A percentile compares a stretch with the other conserved stretches of the same genome.
These are phyloP conservation scores for Sequoiadendron giganteum DNA, from an alignment of 75 land plant genomes.

Conservation along the genomic window DNA sequence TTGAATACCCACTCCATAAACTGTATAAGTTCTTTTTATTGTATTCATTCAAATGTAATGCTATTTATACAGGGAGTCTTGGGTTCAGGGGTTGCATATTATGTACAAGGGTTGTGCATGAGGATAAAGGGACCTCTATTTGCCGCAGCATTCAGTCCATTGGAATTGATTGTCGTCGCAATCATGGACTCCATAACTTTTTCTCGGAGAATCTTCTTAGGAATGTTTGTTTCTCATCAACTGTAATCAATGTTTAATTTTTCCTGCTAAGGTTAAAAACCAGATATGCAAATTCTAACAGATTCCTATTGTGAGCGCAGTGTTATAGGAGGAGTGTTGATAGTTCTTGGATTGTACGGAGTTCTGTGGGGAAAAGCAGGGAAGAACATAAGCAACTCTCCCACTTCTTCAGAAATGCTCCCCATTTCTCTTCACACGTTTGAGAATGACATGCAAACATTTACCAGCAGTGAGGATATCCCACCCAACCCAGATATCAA, in stretches of 20 bases:
- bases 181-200: neutral
- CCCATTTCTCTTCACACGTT: neutral
- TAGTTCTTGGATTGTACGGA: neutral
- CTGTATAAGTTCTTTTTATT: too few relatives aligned
- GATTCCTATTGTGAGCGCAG: neutral
- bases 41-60: too few relatives aligned
- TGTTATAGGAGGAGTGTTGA: neutral
- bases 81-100: neutral
- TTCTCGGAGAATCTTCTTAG: neutral
- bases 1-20: too few relatives aligned
- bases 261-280: too few relatives aligned
- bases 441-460: neutral
- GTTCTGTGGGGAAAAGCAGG: neutral
- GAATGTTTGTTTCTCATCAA: neutral
- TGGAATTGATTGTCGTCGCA: neutral
- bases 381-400: neutral
- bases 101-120: neutral
- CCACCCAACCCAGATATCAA: neutral
- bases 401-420: neutral
- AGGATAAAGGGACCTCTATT: constrained; percentile 1
- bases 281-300: neutral
- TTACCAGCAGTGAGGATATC: neutral
- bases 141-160: neutral
- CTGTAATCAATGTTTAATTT: neutral
- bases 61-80: neutral